Base-by-base conservation (phyloP, 352 stramenopile species). In the Globisporangium lucens region DNA sequence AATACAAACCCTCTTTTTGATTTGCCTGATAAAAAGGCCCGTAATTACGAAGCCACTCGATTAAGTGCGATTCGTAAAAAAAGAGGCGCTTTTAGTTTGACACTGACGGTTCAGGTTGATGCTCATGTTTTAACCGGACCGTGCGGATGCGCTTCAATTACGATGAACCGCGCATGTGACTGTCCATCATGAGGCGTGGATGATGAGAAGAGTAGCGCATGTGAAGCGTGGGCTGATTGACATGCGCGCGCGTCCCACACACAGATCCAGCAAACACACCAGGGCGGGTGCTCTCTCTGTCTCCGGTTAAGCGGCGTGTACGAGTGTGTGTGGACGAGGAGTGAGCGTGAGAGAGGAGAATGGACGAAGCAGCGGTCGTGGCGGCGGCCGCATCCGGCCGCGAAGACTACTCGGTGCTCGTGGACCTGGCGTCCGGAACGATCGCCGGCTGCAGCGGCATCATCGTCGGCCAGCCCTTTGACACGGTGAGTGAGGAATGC, bases 401-500 rank as follows among this genome's bases (percentile, higher is more conserved):
- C 27, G 61, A 83, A 22, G 72, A 78, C 27, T 83, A 79, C 69
- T 85, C 77, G n/a, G 74, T 82, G 51, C 67, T 81, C 47, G 75
- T 85, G 22, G 78, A 86, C 69, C 72, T 85, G 63, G 78, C 73
- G n/a, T 79, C 80, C 9, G 80, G 80, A 53, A 77, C 79, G 38
- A 56, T 85, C 36, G 80, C 73, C 22, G 80, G 80, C 41, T 80
- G 73, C 69, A 78, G 70, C 63, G 78, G 80, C 55, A 87, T 87
- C 51, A 72, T 89, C 68, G 80, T 87, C 17, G 80, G 80, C 1
- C 80, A 89, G 74, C 80, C 80, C 9, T 85, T 89, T 64, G 80
- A 89, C 53, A 89, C 80, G 68, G 72, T 79, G 68, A 38, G 71
- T 78, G 68, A 41, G 69, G 3, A 24, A 12, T 35, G 29, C 6